Conservation (phyloP, 345 rosid species). For the Rhodomyrtus tomentosa region DNA sequence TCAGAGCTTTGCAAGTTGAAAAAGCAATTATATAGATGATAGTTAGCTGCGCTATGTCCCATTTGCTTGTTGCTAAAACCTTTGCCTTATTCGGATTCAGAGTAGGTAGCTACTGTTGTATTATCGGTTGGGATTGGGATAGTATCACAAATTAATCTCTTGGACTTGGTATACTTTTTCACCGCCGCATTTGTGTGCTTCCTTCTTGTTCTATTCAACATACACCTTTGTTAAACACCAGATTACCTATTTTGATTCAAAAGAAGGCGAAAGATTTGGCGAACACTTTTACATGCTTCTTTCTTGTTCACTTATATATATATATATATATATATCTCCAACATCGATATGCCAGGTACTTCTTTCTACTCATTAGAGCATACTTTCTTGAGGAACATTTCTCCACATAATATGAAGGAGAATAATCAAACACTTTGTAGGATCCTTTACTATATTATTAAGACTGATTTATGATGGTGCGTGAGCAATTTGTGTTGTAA, state of each 20-base stretch:
- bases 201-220: not conserved
- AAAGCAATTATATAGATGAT: not conserved
- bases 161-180: not conserved
- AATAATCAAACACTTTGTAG: not conserved
- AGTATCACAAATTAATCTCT: not conserved
- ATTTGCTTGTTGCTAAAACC: not conserved
- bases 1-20: not conserved
- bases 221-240: not conserved
- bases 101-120: not conserved
- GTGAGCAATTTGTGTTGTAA: not conserved
- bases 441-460: not conserved
- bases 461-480: not conserved
- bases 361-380: not conserved
- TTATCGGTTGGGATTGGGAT: not conserved
- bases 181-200: not conserved
- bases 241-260: not conserved
- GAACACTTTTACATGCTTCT: not conserved
- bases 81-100: not conserved
- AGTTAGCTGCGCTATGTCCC: not conserved
- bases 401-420: not conserved
- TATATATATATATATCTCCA: not conserved
- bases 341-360: not conserved
- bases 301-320: not conserved
- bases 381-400: not conserved
- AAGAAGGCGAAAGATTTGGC: not conserved